Percentiles rank a stretch among this genome's conserved stretches.
These are phyloP conservation scores for Pleurotus eryngii DNA, from an alignment of 768 basidiomycete species.

Conservation along the genomic window DNA sequence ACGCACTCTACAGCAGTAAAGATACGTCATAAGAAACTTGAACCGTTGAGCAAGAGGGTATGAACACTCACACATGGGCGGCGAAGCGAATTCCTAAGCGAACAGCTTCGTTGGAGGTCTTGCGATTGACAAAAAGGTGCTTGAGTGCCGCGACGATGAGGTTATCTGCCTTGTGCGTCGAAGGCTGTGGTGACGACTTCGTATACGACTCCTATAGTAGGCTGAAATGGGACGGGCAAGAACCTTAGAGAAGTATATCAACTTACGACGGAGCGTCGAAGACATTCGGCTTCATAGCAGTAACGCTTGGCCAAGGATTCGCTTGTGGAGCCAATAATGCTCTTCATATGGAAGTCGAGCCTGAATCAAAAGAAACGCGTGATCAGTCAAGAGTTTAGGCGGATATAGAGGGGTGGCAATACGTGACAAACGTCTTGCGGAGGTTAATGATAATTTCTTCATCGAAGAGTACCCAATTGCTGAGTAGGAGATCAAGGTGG, in stretches of 20 bases:
- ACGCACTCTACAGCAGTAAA: background rate
- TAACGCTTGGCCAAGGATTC: slow-evolving; percentile 6
- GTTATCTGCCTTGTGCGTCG: background rate
- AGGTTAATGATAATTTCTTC: slow-evolving; percentile 1
- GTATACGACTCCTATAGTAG: background rate
- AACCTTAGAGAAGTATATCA: background rate
- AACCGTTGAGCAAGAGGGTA: background rate
- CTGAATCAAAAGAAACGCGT: background rate
- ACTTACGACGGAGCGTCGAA: slow-evolving; percentile 1
- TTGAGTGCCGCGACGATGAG: slow-evolving; percentile 7
- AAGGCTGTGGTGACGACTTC: background rate
- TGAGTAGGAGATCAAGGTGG: slow-evolving; percentile 2
- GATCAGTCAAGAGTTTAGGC: background rate
- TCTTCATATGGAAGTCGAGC: slow-evolving; percentile 6
- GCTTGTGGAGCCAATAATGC: slow-evolving; percentile 4
- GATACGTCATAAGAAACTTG: too few species aligned
- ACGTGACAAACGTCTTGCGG: slow-evolving; percentile 4
- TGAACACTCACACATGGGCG: slow-evolving; percentile 1
- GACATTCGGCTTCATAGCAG: slow-evolving; percentile 1
- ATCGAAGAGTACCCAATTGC: slow-evolving; percentile 5
- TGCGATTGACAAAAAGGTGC: slow-evolving; percentile 8
- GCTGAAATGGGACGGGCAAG: too few species aligned
- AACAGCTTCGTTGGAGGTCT: slow-evolving; percentile 1
- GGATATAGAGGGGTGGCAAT: background rate
- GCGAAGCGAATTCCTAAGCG: slow-evolving; percentile 3